Conservation (phyloP, 2,329 filamentous ascomycete species). For the Fusarium algeriense region DNA sequence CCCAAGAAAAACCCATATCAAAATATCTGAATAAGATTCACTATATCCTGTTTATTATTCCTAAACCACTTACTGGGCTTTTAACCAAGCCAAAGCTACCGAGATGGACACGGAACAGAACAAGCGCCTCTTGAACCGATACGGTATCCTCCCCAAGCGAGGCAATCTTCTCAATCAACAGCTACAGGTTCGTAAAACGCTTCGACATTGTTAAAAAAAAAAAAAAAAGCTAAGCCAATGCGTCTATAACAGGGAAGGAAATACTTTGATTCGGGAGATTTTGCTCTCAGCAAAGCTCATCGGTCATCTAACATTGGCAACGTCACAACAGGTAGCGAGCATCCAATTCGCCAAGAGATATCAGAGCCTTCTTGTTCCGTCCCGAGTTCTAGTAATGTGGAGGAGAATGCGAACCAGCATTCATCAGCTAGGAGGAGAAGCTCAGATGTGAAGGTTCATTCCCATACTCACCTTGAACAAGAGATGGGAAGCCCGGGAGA, state of each 20-base stretch:
- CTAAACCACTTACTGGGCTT: background rate
- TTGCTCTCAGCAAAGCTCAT: slow-evolving; percentile 37
- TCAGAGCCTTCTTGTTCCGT: slow-evolving; percentile 24
- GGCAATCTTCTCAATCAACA: slow-evolving; percentile 34
- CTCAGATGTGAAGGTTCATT: background rate
- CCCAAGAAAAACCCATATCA: background rate
- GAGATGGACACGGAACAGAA: background rate
- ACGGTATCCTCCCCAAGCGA: slow-evolving; percentile 25
- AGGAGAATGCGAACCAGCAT: background rate
- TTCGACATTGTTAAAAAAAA: no score
- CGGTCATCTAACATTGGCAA: slow-evolving; percentile 31
- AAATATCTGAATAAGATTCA: background rate
- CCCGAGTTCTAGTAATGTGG: slow-evolving; percentile 35
- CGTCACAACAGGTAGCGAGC: slow-evolving; percentile 30
- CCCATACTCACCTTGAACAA: slow-evolving; percentile 8
- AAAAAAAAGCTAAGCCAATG: slow-evolving; percentile 1
- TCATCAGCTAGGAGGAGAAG: background rate
- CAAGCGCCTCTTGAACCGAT: background rate
- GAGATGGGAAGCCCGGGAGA: background rate
- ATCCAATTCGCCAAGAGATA: slow-evolving; percentile 29
- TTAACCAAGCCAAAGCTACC: background rate
- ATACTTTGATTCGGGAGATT: slow-evolving; percentile 41
- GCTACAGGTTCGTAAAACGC: slow-evolving; percentile 16
- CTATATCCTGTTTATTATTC: background rate
- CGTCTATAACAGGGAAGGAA: slow-evolving; percentile 11